Evolutionary conservation across 1,284 basidiomycete genomes (phyloP), one percentile per base, ranked within the genome.

Genomic region (Melampsora abietis-canadensis): DNA sequence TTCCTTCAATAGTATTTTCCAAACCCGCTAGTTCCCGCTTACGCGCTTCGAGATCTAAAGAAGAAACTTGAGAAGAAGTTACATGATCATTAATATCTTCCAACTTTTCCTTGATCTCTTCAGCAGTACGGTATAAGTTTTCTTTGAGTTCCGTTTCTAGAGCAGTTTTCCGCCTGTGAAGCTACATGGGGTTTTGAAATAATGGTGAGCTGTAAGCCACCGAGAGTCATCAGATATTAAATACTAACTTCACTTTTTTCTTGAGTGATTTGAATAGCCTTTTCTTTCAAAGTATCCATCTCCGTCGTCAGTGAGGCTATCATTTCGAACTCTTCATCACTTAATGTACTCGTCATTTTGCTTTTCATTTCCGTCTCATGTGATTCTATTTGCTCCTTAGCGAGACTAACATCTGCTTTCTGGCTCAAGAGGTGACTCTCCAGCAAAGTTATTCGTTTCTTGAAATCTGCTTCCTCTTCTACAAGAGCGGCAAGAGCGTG

Each of bases 141-240:
- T 98, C 95, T 77, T 91, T 92, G 44, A 98, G 85, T 82, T 98
- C 95, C 68, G 98, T 94, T 81, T 97, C 92, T 27, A 97, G 84
- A 15, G 89, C 83, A 79, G 89, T 91, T 82, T 92, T 92, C 77
- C 86, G 86, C 27, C 88, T 87, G 48, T 90, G 88, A 72, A 94
- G 83, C 92, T 96, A 77, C 14, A 30, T 48, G 62, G 51, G 65
- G 24, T 34, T 46, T 65, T 24, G 15, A 34, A 65, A 27, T 14
- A 62, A 62, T 62, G 60, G 60, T 24, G 31, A 62, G 60, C 19
- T 8, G 2, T 47, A 6, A 31, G 21, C 8, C 8, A 27, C 48
- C 44, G 19, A 19, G 3, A 4, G 27, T 40, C 24, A 19, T 40
- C 34, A 15, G 37, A 40, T 40, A 12, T n/a, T 30, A 21, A 14